Evolutionary conservation across 495 filamentous ascomycete species (phyloP), one percentile per base, ranked within the genome.

Genomic region (Penicillium coffeae): DNA sequence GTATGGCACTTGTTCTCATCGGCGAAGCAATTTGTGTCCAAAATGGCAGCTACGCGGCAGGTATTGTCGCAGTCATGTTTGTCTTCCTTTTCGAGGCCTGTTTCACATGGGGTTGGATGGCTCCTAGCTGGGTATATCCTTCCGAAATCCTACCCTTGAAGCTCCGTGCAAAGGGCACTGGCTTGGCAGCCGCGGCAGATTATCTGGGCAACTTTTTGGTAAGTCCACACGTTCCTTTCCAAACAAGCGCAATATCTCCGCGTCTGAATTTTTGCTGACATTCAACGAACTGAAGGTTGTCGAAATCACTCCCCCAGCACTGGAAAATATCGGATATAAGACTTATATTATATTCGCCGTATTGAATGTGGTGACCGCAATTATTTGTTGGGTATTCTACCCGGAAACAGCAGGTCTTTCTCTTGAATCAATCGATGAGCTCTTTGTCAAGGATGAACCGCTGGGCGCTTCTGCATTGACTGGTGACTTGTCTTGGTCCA

Each of bases 301-400:
- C 19, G 46, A 59, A 37, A 50, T 51, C 25, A 48, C 52, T n/a
- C 61, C 63, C 1, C 53, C 59, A n/a, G 58, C 55, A 27, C 48
- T 65, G 13, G 38, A 49, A 13, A 66, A 56, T 33, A 58, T 65
- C 27, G 48, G 52, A 8, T 52, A 59, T 45, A 52, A 59, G 35
- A 59, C 52, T 12, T 59, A 59, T 15, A 59, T 59, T 15, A 68
- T 77, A 21, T 79, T 74, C 53, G 72, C 75, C 0, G 55, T 71
- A 9, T 56, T 55, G 27, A 59, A 55, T 48, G 50, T 64, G 13
- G 32, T 51, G 18, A 60, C 63, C 37, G 57, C 70, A n/a, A 56
- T 65, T 3, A 63, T 69, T 34, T 64, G 69, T 3, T 72, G 65
- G 38, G 52, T 60, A n/a, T 69, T 72, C 56, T 72, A 66, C 33